Evolutionary conservation across 73 alveolate species (phyloP).

Genomic region (Paramecium sonneborni): DNA sequence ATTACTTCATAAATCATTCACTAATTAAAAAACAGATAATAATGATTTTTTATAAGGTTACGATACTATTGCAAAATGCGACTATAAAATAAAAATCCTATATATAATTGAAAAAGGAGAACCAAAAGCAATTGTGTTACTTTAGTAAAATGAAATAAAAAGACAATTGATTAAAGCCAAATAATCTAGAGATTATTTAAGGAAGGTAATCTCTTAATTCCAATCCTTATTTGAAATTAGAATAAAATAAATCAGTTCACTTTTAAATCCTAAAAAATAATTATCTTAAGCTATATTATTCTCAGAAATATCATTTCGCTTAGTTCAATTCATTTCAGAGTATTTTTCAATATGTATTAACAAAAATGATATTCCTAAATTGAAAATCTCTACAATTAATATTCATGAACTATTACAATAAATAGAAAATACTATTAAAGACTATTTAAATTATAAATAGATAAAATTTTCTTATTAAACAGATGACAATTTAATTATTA

Average conservation of each 20-base stretch:
- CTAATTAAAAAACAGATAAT: background rate
- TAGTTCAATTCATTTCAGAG: background rate
- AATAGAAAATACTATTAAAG: background rate
- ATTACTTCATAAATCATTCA: background rate
- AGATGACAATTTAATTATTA: background rate
- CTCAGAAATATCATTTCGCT: background rate
- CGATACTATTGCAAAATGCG: background rate
- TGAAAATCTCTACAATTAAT: background rate
- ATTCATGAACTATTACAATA: background rate
- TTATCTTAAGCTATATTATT: background rate
- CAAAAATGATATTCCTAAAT: background rate
- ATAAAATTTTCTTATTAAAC: background rate
- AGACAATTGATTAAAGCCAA: background rate
- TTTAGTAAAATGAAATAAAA: background rate
- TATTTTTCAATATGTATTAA: background rate
- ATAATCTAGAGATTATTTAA: background rate
- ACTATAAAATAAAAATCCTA: background rate
- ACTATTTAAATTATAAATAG: background rate
- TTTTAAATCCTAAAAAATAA: background rate
- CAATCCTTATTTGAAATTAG: background rate
- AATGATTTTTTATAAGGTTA: background rate
- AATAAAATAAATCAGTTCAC: background rate
- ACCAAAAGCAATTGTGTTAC: background rate
- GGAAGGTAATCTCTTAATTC: background rate
- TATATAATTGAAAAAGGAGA: background rate